phyloP scores from a whole-genome alignment of 1,284 basidiomycete species.

The Tilletia indica region DNA sequence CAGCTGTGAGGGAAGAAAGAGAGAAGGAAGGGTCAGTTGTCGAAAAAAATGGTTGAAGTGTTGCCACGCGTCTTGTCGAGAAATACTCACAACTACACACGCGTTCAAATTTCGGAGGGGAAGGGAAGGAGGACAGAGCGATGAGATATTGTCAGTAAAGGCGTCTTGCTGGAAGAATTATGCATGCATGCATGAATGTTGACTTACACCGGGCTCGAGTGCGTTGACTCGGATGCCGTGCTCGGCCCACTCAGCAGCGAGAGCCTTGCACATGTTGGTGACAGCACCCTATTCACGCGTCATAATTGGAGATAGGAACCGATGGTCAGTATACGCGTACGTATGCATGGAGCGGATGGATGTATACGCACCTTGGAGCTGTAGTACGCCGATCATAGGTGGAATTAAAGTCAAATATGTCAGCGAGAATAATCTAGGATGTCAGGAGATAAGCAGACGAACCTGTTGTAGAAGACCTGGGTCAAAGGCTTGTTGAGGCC shows the following conservation, averaged over 20 bases:
- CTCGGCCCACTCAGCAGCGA: slow-evolving; percentile 54
- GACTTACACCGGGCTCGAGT: slow-evolving; percentile 40
- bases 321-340: neutral
- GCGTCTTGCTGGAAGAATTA: neutral
- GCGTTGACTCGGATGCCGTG: slow-evolving; percentile 55
- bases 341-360: neutral
- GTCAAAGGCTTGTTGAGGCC: slow-evolving; percentile 51
- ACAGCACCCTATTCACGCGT: slow-evolving; percentile 40
- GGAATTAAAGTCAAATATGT: too few relatives aligned
- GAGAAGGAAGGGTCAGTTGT: neutral
- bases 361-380: slow-evolving; percentile 18
- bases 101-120: neutral
- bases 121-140: slow-evolving; percentile 3
- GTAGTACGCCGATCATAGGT: too few relatives aligned
- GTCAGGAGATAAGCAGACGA: too few relatives aligned
- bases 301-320: neutral
- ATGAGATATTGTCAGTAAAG: slow-evolving; percentile 10
- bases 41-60: neutral
- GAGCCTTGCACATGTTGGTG: slow-evolving; percentile 56
- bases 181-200: neutral
- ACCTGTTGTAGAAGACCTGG: slow-evolving; percentile 55
- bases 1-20: slow-evolving; percentile 27
- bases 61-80: neutral
- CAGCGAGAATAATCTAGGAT: too few relatives aligned
- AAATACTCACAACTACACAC: neutral